Base-by-base conservation (phyloP, 2,329 filamentous ascomycete genomes). In the Neonectria neomacrospora region DNA sequence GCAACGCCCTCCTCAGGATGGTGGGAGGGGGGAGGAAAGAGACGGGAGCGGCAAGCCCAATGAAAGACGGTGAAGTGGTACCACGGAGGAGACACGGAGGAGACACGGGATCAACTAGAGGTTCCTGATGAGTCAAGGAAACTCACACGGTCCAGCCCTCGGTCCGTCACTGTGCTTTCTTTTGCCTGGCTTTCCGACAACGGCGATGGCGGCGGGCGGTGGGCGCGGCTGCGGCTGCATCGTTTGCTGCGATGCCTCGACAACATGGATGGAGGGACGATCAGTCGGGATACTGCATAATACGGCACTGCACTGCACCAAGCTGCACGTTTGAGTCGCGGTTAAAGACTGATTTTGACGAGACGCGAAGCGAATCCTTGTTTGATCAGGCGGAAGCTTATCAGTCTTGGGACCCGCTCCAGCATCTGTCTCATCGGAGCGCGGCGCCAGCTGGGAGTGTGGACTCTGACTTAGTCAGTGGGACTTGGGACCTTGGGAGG, bases 371-470 rank as follows among this genome's bases (percentile, higher is more conserved):
- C 23, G 26, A 11, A 20, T n/a, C 23, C 14, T n/a, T 30, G 45
- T 20, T 57, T 64, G 55, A 28, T 54, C 56, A 37, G 20, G 42
- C 53, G 54, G 60, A 55, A 71, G 65, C 69, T 71, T 71, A 67
- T 71, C 68, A 69, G 54, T 54, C 22, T 18, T 30, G 39, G 28
- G 58, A 37, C 56, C 56, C 56, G 56, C 56, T 3, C 47, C 12
- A 45, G 39, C 14, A 44, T 54, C 57, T 54, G 50, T 23, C 5
- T 56, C 58, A 30, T 61, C 60, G 54, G 60, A 42, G 54, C 60
- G 60, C 60, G 54, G 44, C 45, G 44, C 53, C 47, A 48, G 47
- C 47, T n/a, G 28, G 23, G 42, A 57, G 41, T 23, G 41, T 23
- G 42, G 47, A 34, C 37, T 37, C 14, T 37, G 5, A n/a, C 14